Base-by-base conservation (phyloP, 257 asterid genomes). In the Capsicum baccatum region DNA sequence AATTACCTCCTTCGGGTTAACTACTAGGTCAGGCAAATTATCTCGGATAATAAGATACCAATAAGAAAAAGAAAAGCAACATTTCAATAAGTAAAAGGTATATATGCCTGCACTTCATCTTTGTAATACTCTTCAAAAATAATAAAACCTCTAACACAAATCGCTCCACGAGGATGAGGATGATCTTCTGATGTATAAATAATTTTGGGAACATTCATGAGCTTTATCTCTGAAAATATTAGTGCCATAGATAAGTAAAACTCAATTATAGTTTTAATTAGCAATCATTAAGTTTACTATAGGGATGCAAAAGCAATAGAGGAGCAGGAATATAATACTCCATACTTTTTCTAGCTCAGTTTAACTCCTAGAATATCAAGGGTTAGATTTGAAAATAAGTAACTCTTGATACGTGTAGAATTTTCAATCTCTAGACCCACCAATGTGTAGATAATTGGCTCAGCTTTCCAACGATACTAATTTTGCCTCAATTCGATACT, bases 121-220 rank as follows among this genome's bases (percentile, higher is more conserved):
- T 93, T 94, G 89, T 85, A 96, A 87, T 96, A 96, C 90, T 98
- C 98, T 87, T 86, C 91, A 91, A 96, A 96, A 57, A 93, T 68
- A 82, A 85, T 96, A 86, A 94, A 98, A 37, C 99, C 99, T 89
- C 99, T 91, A 74, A 94, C 94, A 87, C 99, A 96, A 88, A 96
- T 94, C 94, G 94, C 99, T 69, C 99, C 99, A 50, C 99, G 98
- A 71, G 98, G 99, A 89, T 93, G 88, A 68, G 99, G 99, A 85
- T 87, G 92, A 94, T 96, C 99, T 88, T 89, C 94, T 26, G 97
- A 92, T 39, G 99, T 94, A 88, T 96, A 96, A 87, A 90, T 94
- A 98, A 96, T 96, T 89, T 96, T 98, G 14, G 98, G 97, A 82
- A 96, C 98, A 79, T 94, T 98, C 84, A 93, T 98, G 83, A 96